phyloP scores from a whole-genome alignment of 2,329 filamentous ascomycete species.

The Dactylonectria macrodidyma region DNA sequence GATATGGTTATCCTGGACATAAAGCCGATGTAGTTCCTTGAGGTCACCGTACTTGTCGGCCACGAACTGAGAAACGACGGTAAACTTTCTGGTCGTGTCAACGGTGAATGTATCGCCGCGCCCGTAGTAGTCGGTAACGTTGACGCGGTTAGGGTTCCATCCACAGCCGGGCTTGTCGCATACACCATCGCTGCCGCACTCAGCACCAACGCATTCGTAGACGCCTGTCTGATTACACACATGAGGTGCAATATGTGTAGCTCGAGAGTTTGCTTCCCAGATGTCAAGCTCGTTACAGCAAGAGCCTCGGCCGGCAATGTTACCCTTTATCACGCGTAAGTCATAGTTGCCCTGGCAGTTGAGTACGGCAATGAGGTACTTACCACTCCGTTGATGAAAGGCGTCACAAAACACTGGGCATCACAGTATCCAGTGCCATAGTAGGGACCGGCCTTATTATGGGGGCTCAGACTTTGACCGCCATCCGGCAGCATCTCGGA shows the following conservation, averaged over 20 bases:
- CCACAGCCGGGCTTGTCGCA: constrained; percentile 62
- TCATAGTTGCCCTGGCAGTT: neutral
- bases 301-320: constrained; percentile 48
- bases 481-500: constrained; percentile 70
- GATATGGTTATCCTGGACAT: constrained; percentile 55
- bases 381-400: constrained; percentile 66
- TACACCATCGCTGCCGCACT: constrained; percentile 56
- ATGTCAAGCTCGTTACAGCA: constrained; percentile 72
- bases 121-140: constrained; percentile 52
- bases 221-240: constrained; percentile 61
- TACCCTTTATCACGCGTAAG: constrained; percentile 25
- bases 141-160: constrained; percentile 59
- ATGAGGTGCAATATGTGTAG: constrained; percentile 64
- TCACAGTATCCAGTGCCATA: constrained; percentile 77
- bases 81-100: constrained; percentile 57
- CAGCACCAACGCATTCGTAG: constrained; percentile 60
- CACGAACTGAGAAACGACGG: constrained; percentile 67
- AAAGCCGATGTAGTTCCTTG: constrained; percentile 64
- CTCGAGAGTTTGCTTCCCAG: constrained; percentile 66
- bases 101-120: constrained; percentile 48
- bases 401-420: constrained; percentile 68
- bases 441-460: constrained; percentile 70
- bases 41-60: constrained; percentile 57
- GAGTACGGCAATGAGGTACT: constrained; percentile 23
- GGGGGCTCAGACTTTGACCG: constrained; percentile 61